Evolutionary conservation across 495 filamentous ascomycete species (phyloP).

Genomic region (Hyphodiscus hymeniophilus): DNA sequence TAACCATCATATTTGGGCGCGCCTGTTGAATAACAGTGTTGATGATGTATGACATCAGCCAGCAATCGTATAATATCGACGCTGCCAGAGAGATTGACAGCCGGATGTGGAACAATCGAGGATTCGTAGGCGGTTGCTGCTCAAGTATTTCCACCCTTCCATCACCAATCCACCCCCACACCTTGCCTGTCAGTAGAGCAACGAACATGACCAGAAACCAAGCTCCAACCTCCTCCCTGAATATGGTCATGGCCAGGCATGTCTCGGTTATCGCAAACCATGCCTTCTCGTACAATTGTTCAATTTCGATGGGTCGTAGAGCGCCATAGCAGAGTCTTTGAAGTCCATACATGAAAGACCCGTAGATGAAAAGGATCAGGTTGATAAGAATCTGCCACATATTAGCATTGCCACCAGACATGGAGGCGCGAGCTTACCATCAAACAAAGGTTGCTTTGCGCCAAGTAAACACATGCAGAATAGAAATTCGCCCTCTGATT

Average conservation of each 20-base stretch:
- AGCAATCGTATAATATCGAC: slow-evolving; percentile 66
- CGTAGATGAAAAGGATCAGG: slow-evolving; percentile 67
- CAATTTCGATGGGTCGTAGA: slow-evolving; percentile 86
- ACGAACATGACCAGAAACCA: slow-evolving; percentile 97
- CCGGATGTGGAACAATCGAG: slow-evolving; percentile 79
- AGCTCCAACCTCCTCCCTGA: slow-evolving; percentile 84
- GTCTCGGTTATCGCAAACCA: slow-evolving; percentile 98
- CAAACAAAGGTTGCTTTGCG: slow-evolving; percentile 88
- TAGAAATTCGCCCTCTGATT: slow-evolving; percentile 97
- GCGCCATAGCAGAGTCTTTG: slow-evolving; percentile 87
- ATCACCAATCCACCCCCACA: slow-evolving; percentile 97
- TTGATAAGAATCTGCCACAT: slow-evolving; percentile 73
- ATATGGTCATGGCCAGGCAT: slow-evolving; percentile 97
- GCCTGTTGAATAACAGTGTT: slow-evolving; percentile 76
- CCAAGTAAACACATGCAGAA: slow-evolving; percentile 88
- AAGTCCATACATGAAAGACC: slow-evolving; percentile 71
- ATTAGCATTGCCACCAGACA: slow-evolving; percentile 4
- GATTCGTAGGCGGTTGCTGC: slow-evolving; percentile 89
- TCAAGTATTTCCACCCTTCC: slow-evolving; percentile 90
- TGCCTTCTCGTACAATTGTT: slow-evolving; percentile 92
- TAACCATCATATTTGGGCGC: slow-evolving; percentile 97
- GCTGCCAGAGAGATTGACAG: slow-evolving; percentile 70
- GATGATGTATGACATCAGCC: slow-evolving; percentile 72
- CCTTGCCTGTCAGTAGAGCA: slow-evolving; percentile 81
- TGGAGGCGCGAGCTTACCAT: slow-evolving; percentile 42